Percentiles rank a stretch among this genome's conserved stretches.
phyloP scores from a whole-genome alignment of 306 rosid genomes.

The Ammopiptanthus mongolicus region DNA sequence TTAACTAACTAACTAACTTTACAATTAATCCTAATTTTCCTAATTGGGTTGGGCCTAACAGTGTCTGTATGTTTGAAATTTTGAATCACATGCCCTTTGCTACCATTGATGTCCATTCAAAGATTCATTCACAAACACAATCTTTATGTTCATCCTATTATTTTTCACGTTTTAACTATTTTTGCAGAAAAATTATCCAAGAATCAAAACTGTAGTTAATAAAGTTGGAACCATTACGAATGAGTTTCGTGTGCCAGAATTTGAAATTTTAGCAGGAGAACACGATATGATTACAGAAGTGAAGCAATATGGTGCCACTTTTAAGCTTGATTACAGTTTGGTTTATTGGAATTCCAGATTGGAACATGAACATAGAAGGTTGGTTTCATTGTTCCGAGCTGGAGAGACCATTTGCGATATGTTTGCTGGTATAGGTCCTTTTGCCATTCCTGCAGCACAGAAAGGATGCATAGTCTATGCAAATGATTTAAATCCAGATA shows the following conservation, averaged over 20 bases:
- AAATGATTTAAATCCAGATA: slow-evolving; percentile 91
- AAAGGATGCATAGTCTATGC: slow-evolving; percentile 87
- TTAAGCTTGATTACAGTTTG: slow-evolving; percentile 84
- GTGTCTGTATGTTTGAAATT: not conserved
- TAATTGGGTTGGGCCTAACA: no score
- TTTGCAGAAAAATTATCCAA: slow-evolving; percentile 84
- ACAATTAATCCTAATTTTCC: no score
- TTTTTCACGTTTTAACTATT: not conserved
- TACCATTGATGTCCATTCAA: not conserved
- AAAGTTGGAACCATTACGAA: slow-evolving; percentile 85
- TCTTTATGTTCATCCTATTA: slow-evolving; percentile 8
- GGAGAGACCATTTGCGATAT: slow-evolving; percentile 86
- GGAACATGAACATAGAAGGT: slow-evolving; percentile 88
- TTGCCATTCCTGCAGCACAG: slow-evolving; percentile 93
- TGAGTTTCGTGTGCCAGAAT: slow-evolving; percentile 87
- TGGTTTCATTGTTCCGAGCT: slow-evolving; percentile 72
- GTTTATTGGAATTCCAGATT: slow-evolving; percentile 98
- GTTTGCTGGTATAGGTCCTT: slow-evolving; percentile 97
- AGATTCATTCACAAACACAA: slow-evolving; percentile 9
- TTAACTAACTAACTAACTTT: no score
- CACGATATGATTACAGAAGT: slow-evolving; percentile 79
- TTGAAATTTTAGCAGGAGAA: slow-evolving; percentile 81
- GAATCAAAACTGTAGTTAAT: slow-evolving; percentile 84
- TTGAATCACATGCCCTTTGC: not conserved
- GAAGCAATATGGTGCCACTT: slow-evolving; percentile 88